A percentile compares a stretch with the other conserved stretches of the same genome.
Evolutionary conservation across 225 moss, liverwort and hornwort genomes (phyloP).

Genomic region (Asterella californica): DNA sequence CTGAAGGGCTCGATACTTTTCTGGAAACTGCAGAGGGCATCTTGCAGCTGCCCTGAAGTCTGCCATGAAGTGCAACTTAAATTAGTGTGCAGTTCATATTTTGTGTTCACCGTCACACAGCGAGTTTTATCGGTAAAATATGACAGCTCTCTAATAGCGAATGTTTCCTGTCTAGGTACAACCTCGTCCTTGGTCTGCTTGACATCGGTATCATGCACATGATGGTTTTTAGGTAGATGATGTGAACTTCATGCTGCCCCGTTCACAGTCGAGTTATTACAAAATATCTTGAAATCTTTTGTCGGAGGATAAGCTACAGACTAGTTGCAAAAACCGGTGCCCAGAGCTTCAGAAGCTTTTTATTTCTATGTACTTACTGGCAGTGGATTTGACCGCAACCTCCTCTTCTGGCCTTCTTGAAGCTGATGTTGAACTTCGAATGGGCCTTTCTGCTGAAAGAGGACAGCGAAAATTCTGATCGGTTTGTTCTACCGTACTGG

Average conservation of each 20-base stretch:
- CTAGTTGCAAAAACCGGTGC: not conserved
- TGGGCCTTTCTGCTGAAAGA: not conserved
- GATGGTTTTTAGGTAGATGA: no score
- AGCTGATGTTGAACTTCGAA: not conserved
- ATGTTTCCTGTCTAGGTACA: no score
- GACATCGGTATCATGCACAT: no score
- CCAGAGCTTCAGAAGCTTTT: not conserved
- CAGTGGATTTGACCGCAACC: not conserved
- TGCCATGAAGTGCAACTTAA: not conserved
- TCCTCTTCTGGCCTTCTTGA: not conserved
- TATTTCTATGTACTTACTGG: not conserved
- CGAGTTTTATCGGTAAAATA: no score
- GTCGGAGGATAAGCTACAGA: not conserved
- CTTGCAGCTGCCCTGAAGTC: not conserved
- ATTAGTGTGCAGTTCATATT: no score
- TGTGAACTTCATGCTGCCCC: no score
- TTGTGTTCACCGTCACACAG: no score
- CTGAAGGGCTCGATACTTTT: conserved; percentile 7
- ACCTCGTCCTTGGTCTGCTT: no score
- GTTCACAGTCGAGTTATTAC: no score
- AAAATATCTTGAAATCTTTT: not conserved
- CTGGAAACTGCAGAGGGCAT: conserved; percentile 13
- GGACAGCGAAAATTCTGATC: not conserved
- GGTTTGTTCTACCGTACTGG: not conserved
- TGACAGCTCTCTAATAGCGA: no score